phyloP scores from a whole-genome alignment of 805 yeast species.

The Starmerella riodocensis region DNA sequence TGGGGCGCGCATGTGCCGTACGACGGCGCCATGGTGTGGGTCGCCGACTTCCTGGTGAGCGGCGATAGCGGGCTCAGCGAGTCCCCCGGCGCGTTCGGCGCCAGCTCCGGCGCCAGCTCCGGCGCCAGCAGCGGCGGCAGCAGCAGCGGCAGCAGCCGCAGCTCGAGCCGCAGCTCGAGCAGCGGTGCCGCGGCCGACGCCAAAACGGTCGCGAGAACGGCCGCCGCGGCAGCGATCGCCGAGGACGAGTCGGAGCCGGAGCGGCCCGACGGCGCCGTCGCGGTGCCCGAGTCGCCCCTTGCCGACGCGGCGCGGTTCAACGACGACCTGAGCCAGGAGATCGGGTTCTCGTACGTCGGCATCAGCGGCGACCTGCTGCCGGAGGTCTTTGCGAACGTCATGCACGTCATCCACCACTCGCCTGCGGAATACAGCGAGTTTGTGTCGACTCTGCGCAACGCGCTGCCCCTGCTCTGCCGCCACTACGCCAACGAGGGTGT shows the following conservation, averaged over 20 bases:
- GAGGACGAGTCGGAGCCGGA: no score
- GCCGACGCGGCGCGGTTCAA: not conserved
- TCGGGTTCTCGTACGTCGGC: constrained; percentile 8
- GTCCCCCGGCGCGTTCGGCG: constrained; percentile 31
- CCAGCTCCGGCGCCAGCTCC: not conserved
- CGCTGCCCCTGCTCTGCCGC: constrained; percentile 61
- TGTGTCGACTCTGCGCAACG: constrained; percentile 45
- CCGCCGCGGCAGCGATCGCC: no score
- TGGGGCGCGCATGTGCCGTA: constrained; percentile 72
- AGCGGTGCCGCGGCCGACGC: no score
- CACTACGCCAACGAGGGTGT: constrained; percentile 73
- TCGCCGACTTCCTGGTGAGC: constrained; percentile 75
- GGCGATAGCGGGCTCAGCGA: constrained; percentile 20
- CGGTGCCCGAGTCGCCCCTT: not conserved
- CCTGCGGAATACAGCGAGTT: constrained; percentile 32
- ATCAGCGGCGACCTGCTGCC: constrained; percentile 1
- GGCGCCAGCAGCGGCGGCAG: not conserved
- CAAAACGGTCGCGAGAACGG: no score
- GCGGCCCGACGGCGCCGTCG: no score
- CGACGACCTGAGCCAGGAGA: not conserved
- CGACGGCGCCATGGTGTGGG: constrained; percentile 75
- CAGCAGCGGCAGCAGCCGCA: not conserved
- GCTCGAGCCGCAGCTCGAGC: constrained; percentile 33
- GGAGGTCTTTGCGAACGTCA: constrained; percentile 10
- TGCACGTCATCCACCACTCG: constrained; percentile 8